Percentiles rank a stretch among this genome's conserved stretches.
phyloP scores from a whole-genome alignment of 352 stramenopile genomes.

The Pythium rishiriense region DNA sequence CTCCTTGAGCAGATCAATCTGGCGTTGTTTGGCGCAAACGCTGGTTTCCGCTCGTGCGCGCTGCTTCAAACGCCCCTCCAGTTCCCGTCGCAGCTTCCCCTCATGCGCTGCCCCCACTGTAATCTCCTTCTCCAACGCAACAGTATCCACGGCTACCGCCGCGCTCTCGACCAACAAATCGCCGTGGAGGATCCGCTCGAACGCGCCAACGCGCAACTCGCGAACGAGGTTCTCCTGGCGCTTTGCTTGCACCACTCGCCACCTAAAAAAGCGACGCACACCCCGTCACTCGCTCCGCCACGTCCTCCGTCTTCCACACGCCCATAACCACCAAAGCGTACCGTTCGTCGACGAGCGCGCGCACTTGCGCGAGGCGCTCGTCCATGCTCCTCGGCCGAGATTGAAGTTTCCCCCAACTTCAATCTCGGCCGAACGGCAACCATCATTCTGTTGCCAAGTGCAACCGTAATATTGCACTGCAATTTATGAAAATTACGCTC shows the following conservation, averaged over 20 bases:
- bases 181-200: constrained; percentile 1
- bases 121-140: constrained; percentile 5
- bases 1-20: background rate
- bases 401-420: background rate
- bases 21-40: background rate
- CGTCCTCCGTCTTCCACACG: background rate
- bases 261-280: background rate
- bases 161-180: constrained; percentile 2
- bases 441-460: background rate
- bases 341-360: constrained; percentile 3
- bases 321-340: background rate
- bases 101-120: background rate
- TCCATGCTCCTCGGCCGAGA: background rate
- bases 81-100: background rate
- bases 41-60: background rate
- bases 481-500: background rate
- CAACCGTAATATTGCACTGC: background rate
- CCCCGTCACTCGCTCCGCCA: background rate
- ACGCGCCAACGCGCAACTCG: background rate
- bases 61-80: background rate
- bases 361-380: background rate
- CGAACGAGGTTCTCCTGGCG: background rate
- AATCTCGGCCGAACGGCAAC: too few relatives aligned
- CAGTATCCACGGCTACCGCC: background rate
- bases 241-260: constrained; percentile 7